A percentile compares a stretch with the other conserved stretches of the same genome.
Conservation (phyloP, 129 eudicot genomes). For the Dittrichia graveolens region DNA sequence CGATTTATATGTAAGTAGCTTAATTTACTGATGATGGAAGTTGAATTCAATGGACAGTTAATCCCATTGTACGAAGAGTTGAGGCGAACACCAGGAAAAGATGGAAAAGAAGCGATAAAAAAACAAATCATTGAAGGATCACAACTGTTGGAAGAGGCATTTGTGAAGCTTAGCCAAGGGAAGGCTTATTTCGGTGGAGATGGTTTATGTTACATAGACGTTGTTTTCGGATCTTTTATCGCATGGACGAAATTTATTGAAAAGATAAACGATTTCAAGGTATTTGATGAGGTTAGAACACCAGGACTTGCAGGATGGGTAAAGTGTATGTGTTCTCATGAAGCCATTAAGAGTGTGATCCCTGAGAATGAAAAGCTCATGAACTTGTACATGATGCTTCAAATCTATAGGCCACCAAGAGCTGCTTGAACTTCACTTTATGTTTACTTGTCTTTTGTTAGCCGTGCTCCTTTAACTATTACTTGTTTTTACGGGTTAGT, state of each 20-base stretch:
- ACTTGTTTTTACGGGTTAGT: too few relatives aligned
- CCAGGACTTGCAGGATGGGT: conserved; percentile 40
- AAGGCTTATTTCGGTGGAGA: conserved; percentile 33
- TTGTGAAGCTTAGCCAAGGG: conserved; percentile 30
- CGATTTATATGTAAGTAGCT: background rate
- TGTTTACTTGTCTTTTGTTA: background rate
- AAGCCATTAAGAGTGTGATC: conserved; percentile 3
- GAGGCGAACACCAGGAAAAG: conserved; percentile 10
- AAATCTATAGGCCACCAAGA: background rate
- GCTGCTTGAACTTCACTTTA: background rate
- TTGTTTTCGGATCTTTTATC: conserved; percentile 23
- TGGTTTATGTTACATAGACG: conserved; percentile 29
- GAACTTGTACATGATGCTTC: background rate
- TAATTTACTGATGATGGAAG: background rate
- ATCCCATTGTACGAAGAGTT: background rate
- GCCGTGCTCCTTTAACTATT: too few relatives aligned
- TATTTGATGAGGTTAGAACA: conserved; percentile 34
- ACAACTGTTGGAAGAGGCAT: conserved; percentile 20
- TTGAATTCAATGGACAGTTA: conserved; percentile 5
- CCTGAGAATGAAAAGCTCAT: conserved; percentile 4
- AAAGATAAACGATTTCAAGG: background rate
- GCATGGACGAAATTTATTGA: conserved; percentile 15
- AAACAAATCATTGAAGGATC: background rate
- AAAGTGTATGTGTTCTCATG: conserved; percentile 6
- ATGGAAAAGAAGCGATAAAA: conserved; percentile 17